Base-by-base conservation (phyloP, 768 basidiomycete species). In the Lyophyllum decastes region DNA sequence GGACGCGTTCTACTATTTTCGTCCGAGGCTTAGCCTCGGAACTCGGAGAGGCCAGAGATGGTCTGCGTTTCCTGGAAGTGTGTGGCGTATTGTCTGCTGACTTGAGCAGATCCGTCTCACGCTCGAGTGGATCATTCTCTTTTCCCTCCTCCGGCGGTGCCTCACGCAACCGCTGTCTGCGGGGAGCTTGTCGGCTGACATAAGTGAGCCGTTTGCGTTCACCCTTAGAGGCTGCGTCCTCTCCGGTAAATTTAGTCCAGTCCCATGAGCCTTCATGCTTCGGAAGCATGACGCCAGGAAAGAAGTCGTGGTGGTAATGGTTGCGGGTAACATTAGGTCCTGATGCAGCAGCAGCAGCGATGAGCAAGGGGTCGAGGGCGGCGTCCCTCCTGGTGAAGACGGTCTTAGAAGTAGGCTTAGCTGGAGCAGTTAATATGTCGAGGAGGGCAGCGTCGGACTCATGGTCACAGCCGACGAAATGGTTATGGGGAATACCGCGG, bases 291-390 rank as follows among this genome's bases (percentile, higher is more conserved):
- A 83, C 78, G 0, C 79, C 81, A 0, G 88, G 87, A 64, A 86
- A 86, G 71, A 88, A 85, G 64, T 89, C 88, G 70, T 95, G 94
- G 49, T 87, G 82, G 66, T 90, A 92, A 70, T 95, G 94, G 65
- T 94, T 92, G 45, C 91, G 82, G 38, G 94, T 94, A 54, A 90
- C 80, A 60, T 91, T 83, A 10, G 90, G 88, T 4, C 86, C 87
- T 0, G 89, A 87, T 0, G 89, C 86, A 10, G 82, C 80, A 6
- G 86, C 90, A 0, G 89, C 88, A 26, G 90, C 91, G 54, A 94
- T 82, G 52, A 94, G 76, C 6, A 94, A 76, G 19, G 92, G 88
- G 67, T 94, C 92, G 40, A 94, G 80, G 0, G 84, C 82, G 6
- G 89, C 85, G 69, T 93, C 90, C 41, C 88, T 79, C 45, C 87